Evolutionary conservation across 345 rosid genomes (phyloP), one percentile per base, ranked within the genome.

Genomic region (Geranium brycei): DNA sequence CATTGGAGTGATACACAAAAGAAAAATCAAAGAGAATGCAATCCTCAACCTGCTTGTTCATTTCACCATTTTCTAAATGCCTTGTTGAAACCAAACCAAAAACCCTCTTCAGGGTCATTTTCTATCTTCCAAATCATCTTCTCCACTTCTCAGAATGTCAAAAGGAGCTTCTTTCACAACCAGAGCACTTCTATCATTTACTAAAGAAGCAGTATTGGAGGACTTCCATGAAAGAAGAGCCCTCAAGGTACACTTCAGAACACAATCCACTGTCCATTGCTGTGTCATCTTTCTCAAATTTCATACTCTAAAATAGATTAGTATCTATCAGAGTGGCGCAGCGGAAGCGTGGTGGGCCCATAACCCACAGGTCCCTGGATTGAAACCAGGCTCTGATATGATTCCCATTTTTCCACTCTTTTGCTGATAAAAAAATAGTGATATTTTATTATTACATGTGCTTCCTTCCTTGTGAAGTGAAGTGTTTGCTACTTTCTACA

Each of bases 291-390:
- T 35, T 35, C 4, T 3, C 41, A 3, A 35, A 7, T 35, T 35
- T 7, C 41, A 4, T n/a, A n/a, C n/a, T n/a, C n/a, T n/a, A n/a
- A n/a, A n/a, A n/a, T n/a, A n/a, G n/a, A n/a, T n/a, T n/a, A n/a
- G n/a, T n/a, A 35, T 35, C 41, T 35, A 87, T 85, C 87, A 86
- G 83, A 88, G 88, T 86, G 87, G 85, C 84, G 88, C 87, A 82
- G 92, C 84, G 85, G 85, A 86, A 81, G 88, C 84, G 83, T 81
- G 85, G 85, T 83, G 86, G 88, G 84, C 87, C 89, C 81, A 82
- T 85, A 85, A 82, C 84, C 87, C 87, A 87, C 85, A 84, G 87
- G 81, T 82, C 80, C 85, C 77, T 73, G 82, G 90, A 84, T 84
- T 86, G 86, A 82, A 86, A 84, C 84, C 85, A 77, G 86, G 80